phyloP scores from a whole-genome alignment of 192 early-diverging fungal genomes.

The Coemansia sp. region DNA sequence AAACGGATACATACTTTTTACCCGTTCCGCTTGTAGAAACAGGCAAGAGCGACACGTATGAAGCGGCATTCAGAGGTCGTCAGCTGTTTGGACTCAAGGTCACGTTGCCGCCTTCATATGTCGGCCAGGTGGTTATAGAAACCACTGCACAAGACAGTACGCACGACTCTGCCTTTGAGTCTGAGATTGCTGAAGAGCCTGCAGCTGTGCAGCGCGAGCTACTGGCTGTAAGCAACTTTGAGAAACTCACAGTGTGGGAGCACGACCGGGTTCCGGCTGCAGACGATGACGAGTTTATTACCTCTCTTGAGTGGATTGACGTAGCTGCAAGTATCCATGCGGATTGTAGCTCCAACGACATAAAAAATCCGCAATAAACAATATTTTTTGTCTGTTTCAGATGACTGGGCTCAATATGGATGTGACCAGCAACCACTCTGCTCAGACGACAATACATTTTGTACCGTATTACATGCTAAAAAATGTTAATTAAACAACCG shows the following conservation, averaged over 20 bases:
- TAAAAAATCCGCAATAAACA: neutral
- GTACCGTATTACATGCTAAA: too few relatives aligned
- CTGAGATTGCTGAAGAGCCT: neutral
- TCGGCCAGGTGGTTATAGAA: slow-evolving; percentile 35
- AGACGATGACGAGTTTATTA: slow-evolving; percentile 41
- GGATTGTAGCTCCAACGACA: slow-evolving; percentile 18
- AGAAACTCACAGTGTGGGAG: slow-evolving; percentile 36
- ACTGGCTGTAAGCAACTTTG: slow-evolving; percentile 18
- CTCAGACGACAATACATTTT: too few relatives aligned
- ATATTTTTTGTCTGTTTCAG: neutral
- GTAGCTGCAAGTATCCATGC: slow-evolving; percentile 39
- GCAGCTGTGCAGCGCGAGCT: slow-evolving; percentile 23
- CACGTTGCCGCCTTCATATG: slow-evolving; percentile 14
- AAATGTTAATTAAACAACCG: too few relatives aligned
- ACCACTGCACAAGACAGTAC: neutral
- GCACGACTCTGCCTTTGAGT: slow-evolving; percentile 33
- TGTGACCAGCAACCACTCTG: too few relatives aligned
- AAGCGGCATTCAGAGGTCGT: slow-evolving; percentile 41
- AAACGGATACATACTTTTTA: slow-evolving; percentile 29
- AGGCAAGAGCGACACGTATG: slow-evolving; percentile 9
- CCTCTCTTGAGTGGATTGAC: slow-evolving; percentile 33
- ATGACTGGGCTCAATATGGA: too few relatives aligned
- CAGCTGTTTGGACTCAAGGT: slow-evolving; percentile 31
- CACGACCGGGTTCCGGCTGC: slow-evolving; percentile 35
- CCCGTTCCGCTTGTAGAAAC: slow-evolving; percentile 6